Percentiles rank a stretch among this genome's conserved stretches.
Evolutionary conservation across 2,329 filamentous ascomycete genomes (phyloP).

Genomic region (Pseudogymnoascus sp.): DNA sequence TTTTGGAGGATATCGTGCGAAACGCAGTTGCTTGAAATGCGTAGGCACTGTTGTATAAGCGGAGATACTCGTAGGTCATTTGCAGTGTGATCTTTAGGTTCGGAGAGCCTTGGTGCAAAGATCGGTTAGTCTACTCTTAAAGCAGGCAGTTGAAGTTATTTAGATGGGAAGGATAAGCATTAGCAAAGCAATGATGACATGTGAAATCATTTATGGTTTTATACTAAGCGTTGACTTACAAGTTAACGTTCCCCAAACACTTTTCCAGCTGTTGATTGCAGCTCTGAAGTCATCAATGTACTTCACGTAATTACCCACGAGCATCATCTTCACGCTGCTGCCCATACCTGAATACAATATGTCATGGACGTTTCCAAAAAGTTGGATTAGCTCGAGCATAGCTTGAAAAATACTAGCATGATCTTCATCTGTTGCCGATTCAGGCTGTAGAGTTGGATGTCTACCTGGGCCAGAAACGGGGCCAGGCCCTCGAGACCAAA

Average conservation of each 20-base stretch:
- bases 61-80: slow-evolving; percentile 65
- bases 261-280: slow-evolving; percentile 64
- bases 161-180: not conserved
- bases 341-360: slow-evolving; percentile 65
- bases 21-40: slow-evolving; percentile 65
- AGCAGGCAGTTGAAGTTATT: not conserved
- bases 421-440: slow-evolving; percentile 54
- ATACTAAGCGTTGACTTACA: slow-evolving; percentile 37
- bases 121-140: not conserved
- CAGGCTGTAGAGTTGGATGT: slow-evolving; percentile 52
- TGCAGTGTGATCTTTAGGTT: slow-evolving; percentile 60
- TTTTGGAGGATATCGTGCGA: slow-evolving; percentile 33
- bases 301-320: slow-evolving; percentile 65
- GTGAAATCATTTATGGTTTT: not conserved
- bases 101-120: slow-evolving; percentile 43
- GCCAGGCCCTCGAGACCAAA: slow-evolving; percentile 67
- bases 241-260: slow-evolving; percentile 58
- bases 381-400: slow-evolving; percentile 61
- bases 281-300: slow-evolving; percentile 68
- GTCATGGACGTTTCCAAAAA: slow-evolving; percentile 69
- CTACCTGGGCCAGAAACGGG: slow-evolving; percentile 48
- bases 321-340: slow-evolving; percentile 61
- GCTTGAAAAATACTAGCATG: slow-evolving; percentile 64
- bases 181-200: not conserved
- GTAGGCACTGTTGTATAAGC: slow-evolving; percentile 68